Evolutionary conservation across 1,284 basidiomycete species (phyloP), one percentile per base, ranked within the genome.

Genomic region (Pholiota adiposa): DNA sequence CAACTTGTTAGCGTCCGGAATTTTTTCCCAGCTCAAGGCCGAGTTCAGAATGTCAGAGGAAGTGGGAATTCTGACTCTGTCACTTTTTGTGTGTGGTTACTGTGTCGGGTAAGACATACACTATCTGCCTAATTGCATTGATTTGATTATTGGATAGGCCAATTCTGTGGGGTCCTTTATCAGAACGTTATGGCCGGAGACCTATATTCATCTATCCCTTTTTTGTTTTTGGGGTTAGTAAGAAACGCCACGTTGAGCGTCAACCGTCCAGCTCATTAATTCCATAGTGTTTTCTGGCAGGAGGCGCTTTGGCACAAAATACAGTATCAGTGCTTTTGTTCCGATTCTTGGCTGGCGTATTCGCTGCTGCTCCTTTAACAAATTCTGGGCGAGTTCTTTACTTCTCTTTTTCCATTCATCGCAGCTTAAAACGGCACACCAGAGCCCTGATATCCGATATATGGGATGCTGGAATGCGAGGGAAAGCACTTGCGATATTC

Each of bases 191-290:
- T 60, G 87, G 88, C 9, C 80, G 87, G 14, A 79, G 87, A 41
- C 85, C 88, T 0, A 73, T 92, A 50, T 92, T 92, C 69, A 75
- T 96, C 57, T 67, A 84, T 51, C 75, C 88, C 3, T 91, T 91
- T 70, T 69, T 88, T 58, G 75, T 85, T 21, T 93, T 91, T 75
- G 80, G 81, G 19, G 83, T 85, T 60, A 25, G 74, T 67, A 50
- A 16, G 4, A 38, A 16, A n/a, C 14, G 14, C 14, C 14, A 7
- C 4, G 14, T 38, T 21, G 11, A 18, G 33, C 21, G 19, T 56
- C 16, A 12, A 11, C 11, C 23, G 23, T 55, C 3, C 6, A 21
- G 18, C 8, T 52, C 5, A 54, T 11, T 51, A 16, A 19, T 29
- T 48, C 36, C 14, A 21, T 40, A 82, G 80, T 69, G 76, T 27